Evolutionary conservation across 768 basidiomycete species (phyloP).

Genomic region (Rhodocollybia butyracea): DNA sequence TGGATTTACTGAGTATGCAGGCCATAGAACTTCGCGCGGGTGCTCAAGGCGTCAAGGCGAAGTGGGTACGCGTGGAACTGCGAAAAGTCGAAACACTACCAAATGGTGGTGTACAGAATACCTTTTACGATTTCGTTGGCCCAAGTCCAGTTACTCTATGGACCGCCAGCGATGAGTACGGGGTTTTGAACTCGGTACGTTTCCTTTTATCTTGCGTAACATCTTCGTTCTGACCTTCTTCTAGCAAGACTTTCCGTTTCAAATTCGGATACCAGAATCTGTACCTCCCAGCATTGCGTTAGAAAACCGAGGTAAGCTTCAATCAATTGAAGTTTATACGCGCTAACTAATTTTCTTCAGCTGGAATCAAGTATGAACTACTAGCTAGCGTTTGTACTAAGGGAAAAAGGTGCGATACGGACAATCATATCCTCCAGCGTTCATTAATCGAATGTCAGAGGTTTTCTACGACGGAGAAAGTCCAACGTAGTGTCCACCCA

Average conservation of each 20-base stretch:
- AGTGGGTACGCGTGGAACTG: conserved; percentile 90
- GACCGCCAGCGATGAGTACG: conserved; percentile 76
- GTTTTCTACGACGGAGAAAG: conserved; percentile 80
- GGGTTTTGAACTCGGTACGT: conserved; percentile 60
- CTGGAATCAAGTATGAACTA: conserved; percentile 88
- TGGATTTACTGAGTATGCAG: conserved; percentile 33
- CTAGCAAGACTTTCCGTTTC: conserved; percentile 87
- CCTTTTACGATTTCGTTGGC: conserved; percentile 79
- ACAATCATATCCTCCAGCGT: background rate
- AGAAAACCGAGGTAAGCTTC: conserved; percentile 61
- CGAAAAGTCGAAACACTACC: conserved; percentile 86
- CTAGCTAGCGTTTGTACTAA: conserved; percentile 84
- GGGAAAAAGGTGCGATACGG: conserved; percentile 67
- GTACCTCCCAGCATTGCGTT: conserved; percentile 84
- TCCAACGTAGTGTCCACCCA: conserved; percentile 63
- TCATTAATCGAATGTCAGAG: conserved; percentile 38
- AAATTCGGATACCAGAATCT: conserved; percentile 88
- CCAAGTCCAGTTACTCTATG: conserved; percentile 81
- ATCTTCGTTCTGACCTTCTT: conserved; percentile 2
- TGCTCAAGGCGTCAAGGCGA: conserved; percentile 76
- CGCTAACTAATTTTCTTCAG: conserved; percentile 27
- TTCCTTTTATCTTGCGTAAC: conserved; percentile 1
- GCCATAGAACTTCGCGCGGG: conserved; percentile 84
- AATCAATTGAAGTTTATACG: background rate
- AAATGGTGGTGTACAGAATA: conserved; percentile 62